phyloP scores from a whole-genome alignment of 495 filamentous ascomycete genomes.

The Tuber brumale region DNA sequence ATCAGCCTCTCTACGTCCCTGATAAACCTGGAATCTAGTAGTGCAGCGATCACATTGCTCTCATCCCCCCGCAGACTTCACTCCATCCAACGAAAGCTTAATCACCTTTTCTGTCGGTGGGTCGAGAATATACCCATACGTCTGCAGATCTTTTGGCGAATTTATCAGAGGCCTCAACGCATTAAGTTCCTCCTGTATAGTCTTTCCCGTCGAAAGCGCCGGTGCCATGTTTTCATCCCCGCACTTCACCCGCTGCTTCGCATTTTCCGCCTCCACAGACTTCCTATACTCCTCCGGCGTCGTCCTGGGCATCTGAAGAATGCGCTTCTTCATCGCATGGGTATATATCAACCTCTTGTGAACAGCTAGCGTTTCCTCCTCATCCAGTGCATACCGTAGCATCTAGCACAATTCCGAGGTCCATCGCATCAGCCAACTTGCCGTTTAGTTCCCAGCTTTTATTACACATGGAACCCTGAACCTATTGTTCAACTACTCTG shows the following conservation, averaged over 20 bases:
- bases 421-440: no score
- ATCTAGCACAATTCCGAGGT: no score
- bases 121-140: constrained; percentile 67
- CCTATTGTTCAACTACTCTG: no score
- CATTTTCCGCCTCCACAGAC: constrained; percentile 42
- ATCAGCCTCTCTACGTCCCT: constrained; percentile 71
- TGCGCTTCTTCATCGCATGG: constrained; percentile 72
- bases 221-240: constrained; percentile 33
- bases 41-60: constrained; percentile 84
- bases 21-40: constrained; percentile 84
- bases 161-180: constrained; percentile 57
- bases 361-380: constrained; percentile 70
- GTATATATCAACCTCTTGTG: constrained; percentile 63
- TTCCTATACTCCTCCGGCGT: constrained; percentile 58
- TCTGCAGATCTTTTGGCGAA: constrained; percentile 53
- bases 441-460: no score
- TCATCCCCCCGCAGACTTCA: constrained; percentile 62
- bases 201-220: constrained; percentile 59
- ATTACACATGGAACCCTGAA: no score
- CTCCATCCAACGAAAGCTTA: constrained; percentile 55
- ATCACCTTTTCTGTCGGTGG: constrained; percentile 58
- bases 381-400: constrained; percentile 70
- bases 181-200: constrained; percentile 58
- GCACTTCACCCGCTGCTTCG: constrained; percentile 22
- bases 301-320: constrained; percentile 69